Percentiles rank a stretch among this genome's conserved stretches.
Evolutionary conservation across 2,329 filamentous ascomycete species (phyloP).

Genomic region (Colletotrichum nymphaeae): DNA sequence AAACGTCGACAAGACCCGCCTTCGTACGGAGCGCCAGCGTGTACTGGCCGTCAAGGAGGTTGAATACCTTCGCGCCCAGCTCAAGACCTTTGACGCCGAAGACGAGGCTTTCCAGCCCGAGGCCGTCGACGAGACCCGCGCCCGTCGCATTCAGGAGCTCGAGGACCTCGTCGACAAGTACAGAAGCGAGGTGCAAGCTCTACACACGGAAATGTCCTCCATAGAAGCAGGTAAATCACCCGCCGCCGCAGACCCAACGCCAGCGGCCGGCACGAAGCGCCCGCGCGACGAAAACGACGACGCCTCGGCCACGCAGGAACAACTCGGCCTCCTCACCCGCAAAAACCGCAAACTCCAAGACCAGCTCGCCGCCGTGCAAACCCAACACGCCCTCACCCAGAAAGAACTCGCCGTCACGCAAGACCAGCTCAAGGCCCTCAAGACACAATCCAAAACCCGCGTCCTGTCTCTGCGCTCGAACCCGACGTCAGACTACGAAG

Average conservation of each 20-base stretch:
- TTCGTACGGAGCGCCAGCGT: conserved; percentile 87
- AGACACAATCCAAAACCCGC: conserved; percentile 79
- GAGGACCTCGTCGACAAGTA: conserved; percentile 91
- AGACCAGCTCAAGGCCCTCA: conserved; percentile 76
- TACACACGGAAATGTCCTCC: conserved; percentile 80
- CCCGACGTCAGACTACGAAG: conserved; percentile 86
- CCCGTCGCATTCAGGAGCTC: conserved; percentile 80
- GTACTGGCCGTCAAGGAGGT: conserved; percentile 90
- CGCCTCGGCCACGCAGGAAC: conserved; percentile 66
- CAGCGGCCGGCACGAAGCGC: conserved; percentile 67
- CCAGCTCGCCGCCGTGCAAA: conserved; percentile 76
- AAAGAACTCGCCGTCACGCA: conserved; percentile 79
- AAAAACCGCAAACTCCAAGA: conserved; percentile 90
- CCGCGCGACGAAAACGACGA: conserved; percentile 67
- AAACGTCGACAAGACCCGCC: conserved; percentile 73
- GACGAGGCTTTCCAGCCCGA: conserved; percentile 88
- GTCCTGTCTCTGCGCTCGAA: conserved; percentile 91
- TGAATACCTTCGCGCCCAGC: conserved; percentile 91
- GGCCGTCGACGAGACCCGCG: conserved; percentile 80
- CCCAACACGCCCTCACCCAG: conserved; percentile 76
- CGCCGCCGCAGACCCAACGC: conserved; percentile 44
- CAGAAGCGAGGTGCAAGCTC: conserved; percentile 79
- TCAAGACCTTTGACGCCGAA: conserved; percentile 89
- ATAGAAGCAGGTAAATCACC: conserved; percentile 59
- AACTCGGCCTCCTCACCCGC: conserved; percentile 84